Percentiles rank a stretch among this genome's conserved stretches.
Evolutionary conservation across 2,329 filamentous ascomycete species (phyloP).

Genomic region (Penicillium brasilianum): DNA sequence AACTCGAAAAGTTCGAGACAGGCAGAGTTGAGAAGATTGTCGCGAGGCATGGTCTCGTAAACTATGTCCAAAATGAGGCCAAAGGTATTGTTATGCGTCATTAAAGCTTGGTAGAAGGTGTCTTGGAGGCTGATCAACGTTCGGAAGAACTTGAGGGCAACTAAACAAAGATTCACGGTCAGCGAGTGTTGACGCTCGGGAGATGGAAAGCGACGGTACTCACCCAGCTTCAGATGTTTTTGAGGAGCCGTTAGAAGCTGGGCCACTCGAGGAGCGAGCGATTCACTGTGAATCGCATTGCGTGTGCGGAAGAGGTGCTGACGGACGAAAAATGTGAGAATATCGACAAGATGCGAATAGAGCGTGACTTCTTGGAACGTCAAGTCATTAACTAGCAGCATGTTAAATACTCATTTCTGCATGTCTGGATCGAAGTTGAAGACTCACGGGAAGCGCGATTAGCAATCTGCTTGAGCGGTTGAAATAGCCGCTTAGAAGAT

Average conservation of each 20-base stretch:
- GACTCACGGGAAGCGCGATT: conserved; percentile 60
- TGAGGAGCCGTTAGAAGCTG: conserved; percentile 82
- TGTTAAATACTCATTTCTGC: neutral
- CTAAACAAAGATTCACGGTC: conserved; percentile 48
- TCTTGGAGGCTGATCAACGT: conserved; percentile 84
- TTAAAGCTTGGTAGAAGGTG: conserved; percentile 85
- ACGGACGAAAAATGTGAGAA: conserved; percentile 90
- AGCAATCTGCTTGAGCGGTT: conserved; percentile 82
- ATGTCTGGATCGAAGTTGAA: neutral
- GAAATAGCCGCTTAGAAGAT: conserved; percentile 83
- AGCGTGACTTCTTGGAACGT: conserved; percentile 85
- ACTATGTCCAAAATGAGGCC: conserved; percentile 85
- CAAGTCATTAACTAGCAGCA: conserved; percentile 66
- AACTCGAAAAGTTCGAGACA: conserved; percentile 93
- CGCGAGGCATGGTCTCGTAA: conserved; percentile 81
- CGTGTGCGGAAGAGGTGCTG: conserved; percentile 87
- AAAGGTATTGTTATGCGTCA: conserved; percentile 80
- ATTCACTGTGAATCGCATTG: conserved; percentile 81
- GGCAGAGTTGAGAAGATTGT: conserved; percentile 92
- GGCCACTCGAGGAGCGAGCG: conserved; percentile 76
- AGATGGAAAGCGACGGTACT: conserved; percentile 39
- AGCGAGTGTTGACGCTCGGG: neutral
- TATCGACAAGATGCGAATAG: conserved; percentile 88
- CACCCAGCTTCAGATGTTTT: conserved; percentile 90
- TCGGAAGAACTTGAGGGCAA: conserved; percentile 91